A percentile compares a stretch with the other conserved stretches of the same genome.
Evolutionary conservation across 345 rosid species (phyloP).

Genomic region (Conringia planisiliqua): DNA sequence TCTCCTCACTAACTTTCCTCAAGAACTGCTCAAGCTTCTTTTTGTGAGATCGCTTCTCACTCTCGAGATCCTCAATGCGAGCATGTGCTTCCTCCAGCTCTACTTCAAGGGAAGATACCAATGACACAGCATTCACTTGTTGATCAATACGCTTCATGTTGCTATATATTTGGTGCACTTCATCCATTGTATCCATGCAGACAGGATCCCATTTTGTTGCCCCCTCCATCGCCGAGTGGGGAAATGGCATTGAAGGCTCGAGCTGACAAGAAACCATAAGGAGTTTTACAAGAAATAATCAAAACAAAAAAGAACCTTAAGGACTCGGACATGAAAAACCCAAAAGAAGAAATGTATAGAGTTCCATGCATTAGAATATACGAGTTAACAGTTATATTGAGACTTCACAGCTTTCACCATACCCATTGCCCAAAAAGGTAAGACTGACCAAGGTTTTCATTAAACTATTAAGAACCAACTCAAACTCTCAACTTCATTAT

Average conservation of each 20-base stretch:
- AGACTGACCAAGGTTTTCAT: not conserved
- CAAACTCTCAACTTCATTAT: not conserved
- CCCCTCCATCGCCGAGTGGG: constrained; percentile 80
- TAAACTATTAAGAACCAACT: constrained; percentile 25
- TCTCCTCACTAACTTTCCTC: constrained; percentile 86
- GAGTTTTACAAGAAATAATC: constrained; percentile 10
- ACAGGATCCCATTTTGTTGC: constrained; percentile 92
- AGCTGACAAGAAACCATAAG: no score
- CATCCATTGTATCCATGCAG: constrained; percentile 51
- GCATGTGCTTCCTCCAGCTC: constrained; percentile 70
- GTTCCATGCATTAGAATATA: not conserved
- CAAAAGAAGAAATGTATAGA: not conserved
- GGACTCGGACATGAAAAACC: not conserved
- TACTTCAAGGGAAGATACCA: constrained; percentile 61
- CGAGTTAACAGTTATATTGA: not conserved
- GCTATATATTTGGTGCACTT: constrained; percentile 52
- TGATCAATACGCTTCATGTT: constrained; percentile 54
- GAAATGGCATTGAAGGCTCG: constrained; percentile 66
- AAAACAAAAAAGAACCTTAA: not conserved
- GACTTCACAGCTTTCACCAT: not conserved
- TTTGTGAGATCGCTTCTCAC: constrained; percentile 68
- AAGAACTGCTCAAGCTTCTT: constrained; percentile 87
- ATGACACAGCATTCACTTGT: constrained; percentile 65
- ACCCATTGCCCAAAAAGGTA: constrained; percentile 13
- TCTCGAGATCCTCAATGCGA: constrained; percentile 66